Base-by-base conservation (phyloP, 345 rosid species). In the Viola odorata region DNA sequence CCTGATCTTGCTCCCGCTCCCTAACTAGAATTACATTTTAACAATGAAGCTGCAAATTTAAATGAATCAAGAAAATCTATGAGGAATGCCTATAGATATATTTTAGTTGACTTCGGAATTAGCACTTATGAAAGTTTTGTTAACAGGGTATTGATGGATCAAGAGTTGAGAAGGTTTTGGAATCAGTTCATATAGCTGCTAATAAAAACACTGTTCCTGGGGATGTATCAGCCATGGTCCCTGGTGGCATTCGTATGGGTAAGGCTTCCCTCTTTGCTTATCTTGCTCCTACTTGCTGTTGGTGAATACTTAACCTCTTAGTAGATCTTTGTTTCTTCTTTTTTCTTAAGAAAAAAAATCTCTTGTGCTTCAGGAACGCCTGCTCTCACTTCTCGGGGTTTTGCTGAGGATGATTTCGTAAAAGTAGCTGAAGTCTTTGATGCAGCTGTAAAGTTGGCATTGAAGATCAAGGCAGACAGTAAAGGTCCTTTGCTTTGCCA, bases 191-290 rank as follows among this genome's bases (percentile, higher is more conserved):
- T 64, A 89, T 92, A 42, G 95, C 98, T 36, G 92, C 98, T 56
- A 91, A 89, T 74, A 87, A 92, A 56, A 92, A 92, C 78, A 89
- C 96, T 17, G 98, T 92, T 64, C 96, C 98, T 3, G 95, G 96
- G n/a, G 96, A 92, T 81, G 94, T 92, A 62, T 92, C 96, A 32
- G 96, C 96, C 69, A 87, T 89, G 94, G 96, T 89, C 79, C 98
- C 96, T 56, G 98, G 96, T 73, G 96, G 98, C 60, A 84, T 91
- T 69, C 86, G 92, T 37, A 89, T 91, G 98, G 98, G 96, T 91
- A 85, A 45, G 78, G 49, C 49, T 36, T 38, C 65, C 17, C 23
- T 41, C 41, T 53, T 50, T 50, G 15, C 58, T 58, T 45, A 50
- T 58, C 23, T 16, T 64, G 39, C 60, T 53, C 23, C 55, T 57